Evolutionary conservation across 352 stramenopile species (phyloP), one percentile per base, ranked within the genome.

Genomic region (Plasmopara halstedii): DNA sequence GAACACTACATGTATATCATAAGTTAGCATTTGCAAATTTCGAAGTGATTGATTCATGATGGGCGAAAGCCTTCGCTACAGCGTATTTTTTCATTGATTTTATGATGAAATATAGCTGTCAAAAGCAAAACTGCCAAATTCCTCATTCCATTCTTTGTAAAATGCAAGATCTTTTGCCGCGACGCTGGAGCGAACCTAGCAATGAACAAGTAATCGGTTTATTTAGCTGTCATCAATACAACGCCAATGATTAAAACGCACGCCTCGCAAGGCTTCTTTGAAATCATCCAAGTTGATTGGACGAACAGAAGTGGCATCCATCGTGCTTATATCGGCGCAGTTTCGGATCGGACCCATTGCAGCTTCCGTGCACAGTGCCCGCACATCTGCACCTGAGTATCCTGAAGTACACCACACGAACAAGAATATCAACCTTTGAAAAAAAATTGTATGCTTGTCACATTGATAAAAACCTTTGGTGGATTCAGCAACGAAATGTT

Each of bases 301-400:
- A 18, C 95, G 94, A 22, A 99, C 70, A 10, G 93, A 83, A 34
- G 92, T 59, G 2, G 83, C 70, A 41, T 92, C 74, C 61, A 98
- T 95, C 10, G 77, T 93, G 26, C 80, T 73, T 47, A 96, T 96
- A 49, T 89, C 77, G 1, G 47, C 44, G 35, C 80, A 87, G 14
- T 62, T 84, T 44, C 64, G 79, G 38, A 99, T 93, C 2, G 97
- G 97, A 11, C 94, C 95, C 94, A 99, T 98, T 5, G 96, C 93
- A 21, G 97, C 97, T 53, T 99, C 96, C 0, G 81, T 97, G 55
- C 94, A 99, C 18, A 99, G 65, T n/a, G 90, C 83, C 27, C 93
- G 93, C 18, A 99, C 76, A 67, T 99, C 97, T 8, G 97, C 95
- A 39, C 96, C 97, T 45, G 91, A 98, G 66, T 98, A 99, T 5